Conservation (phyloP, 2,329 filamentous ascomycete species). For the Zasmidium cellare region DNA sequence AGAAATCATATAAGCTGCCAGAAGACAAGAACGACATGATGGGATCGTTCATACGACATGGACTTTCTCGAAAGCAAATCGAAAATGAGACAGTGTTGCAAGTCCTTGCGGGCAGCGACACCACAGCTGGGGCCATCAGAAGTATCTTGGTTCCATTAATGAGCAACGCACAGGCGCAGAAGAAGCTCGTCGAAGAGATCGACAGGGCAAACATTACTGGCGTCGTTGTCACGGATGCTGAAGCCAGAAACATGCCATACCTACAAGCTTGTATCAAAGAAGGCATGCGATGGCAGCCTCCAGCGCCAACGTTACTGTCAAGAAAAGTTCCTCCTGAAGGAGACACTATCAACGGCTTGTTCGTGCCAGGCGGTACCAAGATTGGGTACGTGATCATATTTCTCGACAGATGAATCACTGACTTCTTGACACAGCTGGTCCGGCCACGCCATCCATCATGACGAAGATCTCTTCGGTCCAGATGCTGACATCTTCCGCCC, state of each 20-base stretch:
- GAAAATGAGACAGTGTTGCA: slow-evolving; percentile 16
- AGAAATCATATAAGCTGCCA: background rate
- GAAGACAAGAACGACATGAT: slow-evolving; percentile 16
- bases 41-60: slow-evolving; percentile 12
- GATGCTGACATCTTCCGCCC: slow-evolving; percentile 12
- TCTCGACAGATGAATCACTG: background rate
- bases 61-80: slow-evolving; percentile 8
- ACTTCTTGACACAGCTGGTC: slow-evolving; percentile 4
- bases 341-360: slow-evolving; percentile 33
- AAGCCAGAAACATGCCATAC: slow-evolving; percentile 36
- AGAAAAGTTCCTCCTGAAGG: slow-evolving; percentile 38
- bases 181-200: slow-evolving; percentile 49
- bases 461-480: slow-evolving; percentile 1
- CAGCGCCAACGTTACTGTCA: slow-evolving; percentile 38
- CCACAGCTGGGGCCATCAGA: slow-evolving; percentile 49
- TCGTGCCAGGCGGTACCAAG: slow-evolving; percentile 26
- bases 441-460: slow-evolving; percentile 22
- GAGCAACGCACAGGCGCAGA: slow-evolving; percentile 36
- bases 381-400: slow-evolving; percentile 8
- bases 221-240: slow-evolving; percentile 13
- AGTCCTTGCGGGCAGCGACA: slow-evolving; percentile 48
- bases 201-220: slow-evolving; percentile 22
- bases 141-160: slow-evolving; percentile 18
- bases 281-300: slow-evolving; percentile 39
- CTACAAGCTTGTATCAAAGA: slow-evolving; percentile 44